Evolutionary conservation across 2,329 filamentous ascomycete genomes (phyloP).

Genomic region (Knufia petricola): DNA sequence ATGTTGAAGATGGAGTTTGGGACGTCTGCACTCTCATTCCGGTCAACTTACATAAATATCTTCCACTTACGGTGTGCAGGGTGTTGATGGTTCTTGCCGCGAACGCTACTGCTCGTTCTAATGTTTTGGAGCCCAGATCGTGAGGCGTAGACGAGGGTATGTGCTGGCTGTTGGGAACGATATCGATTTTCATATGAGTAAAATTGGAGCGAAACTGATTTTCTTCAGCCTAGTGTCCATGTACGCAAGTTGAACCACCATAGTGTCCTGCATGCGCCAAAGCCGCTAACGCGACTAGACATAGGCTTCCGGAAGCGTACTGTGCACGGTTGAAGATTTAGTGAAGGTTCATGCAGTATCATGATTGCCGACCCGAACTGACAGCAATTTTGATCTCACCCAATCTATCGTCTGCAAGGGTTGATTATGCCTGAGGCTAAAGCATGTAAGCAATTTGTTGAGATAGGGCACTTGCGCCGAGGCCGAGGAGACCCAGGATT

Average conservation of each 20-base stretch:
- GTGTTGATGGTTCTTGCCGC: neutral
- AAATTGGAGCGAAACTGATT: neutral
- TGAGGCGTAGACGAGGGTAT: neutral
- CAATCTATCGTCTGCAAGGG: neutral
- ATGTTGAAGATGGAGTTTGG: too few relatives aligned
- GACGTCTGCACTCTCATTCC: neutral
- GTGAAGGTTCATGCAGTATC: conserved; percentile 1
- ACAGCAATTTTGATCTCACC: neutral
- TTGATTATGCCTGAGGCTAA: neutral
- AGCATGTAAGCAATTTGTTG: too few relatives aligned
- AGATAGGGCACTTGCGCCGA: too few relatives aligned
- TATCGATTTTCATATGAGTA: neutral
- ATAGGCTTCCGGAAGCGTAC: neutral
- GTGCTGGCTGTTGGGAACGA: neutral
- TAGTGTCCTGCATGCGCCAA: neutral
- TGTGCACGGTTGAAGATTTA: neutral
- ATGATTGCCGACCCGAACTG: neutral
- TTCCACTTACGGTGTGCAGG: neutral
- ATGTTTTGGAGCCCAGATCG: neutral
- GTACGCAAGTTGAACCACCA: neutral
- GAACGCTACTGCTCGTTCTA: neutral
- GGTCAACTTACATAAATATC: neutral
- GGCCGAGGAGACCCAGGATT: too few relatives aligned
- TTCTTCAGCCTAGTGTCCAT: neutral
- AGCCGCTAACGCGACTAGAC: neutral